A percentile compares a stretch with the other conserved stretches of the same genome.
These are phyloP conservation scores for Plantago rigida DNA, from an alignment of 305 asterid genomes.

Conservation along the genomic window DNA sequence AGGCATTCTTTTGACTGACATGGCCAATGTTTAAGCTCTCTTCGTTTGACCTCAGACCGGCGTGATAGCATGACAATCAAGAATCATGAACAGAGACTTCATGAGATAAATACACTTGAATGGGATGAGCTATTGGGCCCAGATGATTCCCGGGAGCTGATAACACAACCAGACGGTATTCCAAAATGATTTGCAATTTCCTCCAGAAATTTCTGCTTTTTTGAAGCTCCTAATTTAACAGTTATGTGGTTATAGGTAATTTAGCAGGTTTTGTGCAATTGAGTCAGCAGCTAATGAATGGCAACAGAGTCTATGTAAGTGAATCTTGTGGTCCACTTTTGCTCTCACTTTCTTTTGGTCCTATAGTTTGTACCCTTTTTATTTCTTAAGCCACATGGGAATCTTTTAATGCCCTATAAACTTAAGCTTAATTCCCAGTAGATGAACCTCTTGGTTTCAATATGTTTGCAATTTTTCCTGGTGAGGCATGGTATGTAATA, in stretches of 20 bases:
- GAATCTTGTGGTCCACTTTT: slow-evolving; percentile 7
- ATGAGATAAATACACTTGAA: slow-evolving; percentile 83
- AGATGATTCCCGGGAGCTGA: slow-evolving; percentile 47
- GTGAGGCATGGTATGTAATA: slow-evolving; percentile 8
- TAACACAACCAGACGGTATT: slow-evolving; percentile 53
- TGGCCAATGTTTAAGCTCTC: slow-evolving; percentile 21
- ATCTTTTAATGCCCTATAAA: slow-evolving; percentile 1
- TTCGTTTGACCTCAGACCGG: slow-evolving; percentile 43
- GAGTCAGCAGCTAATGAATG: slow-evolving; percentile 32
- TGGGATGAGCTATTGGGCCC: slow-evolving; percentile 93
- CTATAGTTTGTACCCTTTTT: not conserved
- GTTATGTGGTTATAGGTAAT: slow-evolving; percentile 41
- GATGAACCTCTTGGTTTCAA: slow-evolving; percentile 4
- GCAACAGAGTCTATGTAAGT: slow-evolving; percentile 52
- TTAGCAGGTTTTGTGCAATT: slow-evolving; percentile 34
- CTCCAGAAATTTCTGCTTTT: slow-evolving; percentile 11
- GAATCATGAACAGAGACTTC: slow-evolving; percentile 67
- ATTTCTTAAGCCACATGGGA: not conserved
- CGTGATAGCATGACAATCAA: slow-evolving; percentile 36
- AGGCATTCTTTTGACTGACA: slow-evolving; percentile 14
- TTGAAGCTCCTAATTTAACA: slow-evolving; percentile 19
- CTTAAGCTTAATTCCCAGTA: not conserved
- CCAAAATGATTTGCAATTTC: slow-evolving; percentile 4
- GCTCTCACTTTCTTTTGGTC: not conserved
- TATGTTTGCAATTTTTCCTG: slow-evolving; percentile 12